These are phyloP conservation scores for Pelargonium cotyledonis DNA, from an alignment of 441 rosid species.

Conservation along the genomic window DNA sequence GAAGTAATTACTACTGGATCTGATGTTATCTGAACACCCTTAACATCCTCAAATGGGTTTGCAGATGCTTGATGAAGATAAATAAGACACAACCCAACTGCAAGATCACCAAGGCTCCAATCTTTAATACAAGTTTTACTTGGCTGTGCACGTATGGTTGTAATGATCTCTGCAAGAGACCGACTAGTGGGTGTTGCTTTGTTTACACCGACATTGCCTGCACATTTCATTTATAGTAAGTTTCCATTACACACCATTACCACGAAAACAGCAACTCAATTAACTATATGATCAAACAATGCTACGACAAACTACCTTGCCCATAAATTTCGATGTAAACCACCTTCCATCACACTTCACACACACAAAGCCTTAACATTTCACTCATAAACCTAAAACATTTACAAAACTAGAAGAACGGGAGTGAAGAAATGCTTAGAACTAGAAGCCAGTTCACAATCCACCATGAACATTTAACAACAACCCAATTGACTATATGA, in stretches of 20 bases:
- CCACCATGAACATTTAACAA: neutral
- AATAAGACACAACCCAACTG: constrained; percentile 75
- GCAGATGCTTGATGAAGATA: constrained; percentile 79
- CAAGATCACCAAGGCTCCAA: constrained; percentile 91
- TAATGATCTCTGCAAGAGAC: constrained; percentile 66
- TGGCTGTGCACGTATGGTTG: constrained; percentile 73
- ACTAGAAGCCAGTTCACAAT: neutral
- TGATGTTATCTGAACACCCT: constrained; percentile 57
- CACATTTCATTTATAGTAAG: constrained; percentile 15
- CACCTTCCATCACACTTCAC: no score
- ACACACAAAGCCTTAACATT: no score
- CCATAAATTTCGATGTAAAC: no score
- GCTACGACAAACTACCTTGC: no score
- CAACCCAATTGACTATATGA: neutral
- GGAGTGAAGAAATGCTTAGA: no score
- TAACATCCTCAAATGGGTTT: constrained; percentile 57
- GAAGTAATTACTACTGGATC: constrained; percentile 50
- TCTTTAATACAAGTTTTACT: constrained; percentile 81
- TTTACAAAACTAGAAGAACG: no score
- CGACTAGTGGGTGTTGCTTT: constrained; percentile 44
- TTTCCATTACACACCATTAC: constrained; percentile 4
- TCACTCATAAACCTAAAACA: no score
- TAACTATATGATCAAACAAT: neutral
- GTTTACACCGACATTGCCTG: constrained; percentile 46
- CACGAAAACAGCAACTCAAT: neutral